Evolutionary conservation across 2,329 filamentous ascomycete genomes (phyloP), one percentile per base, ranked within the genome.

Genomic region (Fusarium anthophilum): DNA sequence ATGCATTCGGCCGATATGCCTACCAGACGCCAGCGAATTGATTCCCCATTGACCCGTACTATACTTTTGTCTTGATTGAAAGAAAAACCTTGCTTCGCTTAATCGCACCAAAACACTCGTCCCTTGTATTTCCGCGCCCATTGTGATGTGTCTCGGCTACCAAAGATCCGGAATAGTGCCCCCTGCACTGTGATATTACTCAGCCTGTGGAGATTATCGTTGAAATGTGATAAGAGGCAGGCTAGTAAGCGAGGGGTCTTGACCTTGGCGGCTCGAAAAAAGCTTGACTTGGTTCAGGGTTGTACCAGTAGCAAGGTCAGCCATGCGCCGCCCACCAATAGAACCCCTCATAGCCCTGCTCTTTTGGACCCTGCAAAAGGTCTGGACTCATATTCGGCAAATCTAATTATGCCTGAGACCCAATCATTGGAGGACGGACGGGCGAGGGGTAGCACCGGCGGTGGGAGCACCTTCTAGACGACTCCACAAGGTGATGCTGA

Each of bases 231-330:
- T 43, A n/a, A 24, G 41, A 43, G 41, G 15, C 1, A 43, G n/a
- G n/a, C 41, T 43, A 43, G n/a, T 43, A 43, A 43, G 41, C 41
- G 41, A 43, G 41, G 41, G n/a, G 41, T 24, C 41, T 17, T 41
- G n/a, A n/a, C 0, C 15, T 2, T 14, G 0, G 41, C 14, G n/a
- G n/a, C n/a, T 43, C 35, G 10, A 17, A 11, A 11, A 43, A 24
- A 11, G n/a, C 41, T 24, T 24, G 41, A 24, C 41, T 3, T 6
- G n/a, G n/a, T 43, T 24, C 41, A 24, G n/a, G 41, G 38, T 39
- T 37, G 8, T 37, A 37, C 15, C 35, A 9, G 15, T 37, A 37
- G 8, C 35, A 37, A 15, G 22, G 38, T 39, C 18, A 4, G 38
- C 18, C 5, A 38, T 38, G 18, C 37, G 18, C 17, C 37, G 18